phyloP scores from a whole-genome alignment of 176 grass and related monocot genomes.

The Lolium perenne region DNA sequence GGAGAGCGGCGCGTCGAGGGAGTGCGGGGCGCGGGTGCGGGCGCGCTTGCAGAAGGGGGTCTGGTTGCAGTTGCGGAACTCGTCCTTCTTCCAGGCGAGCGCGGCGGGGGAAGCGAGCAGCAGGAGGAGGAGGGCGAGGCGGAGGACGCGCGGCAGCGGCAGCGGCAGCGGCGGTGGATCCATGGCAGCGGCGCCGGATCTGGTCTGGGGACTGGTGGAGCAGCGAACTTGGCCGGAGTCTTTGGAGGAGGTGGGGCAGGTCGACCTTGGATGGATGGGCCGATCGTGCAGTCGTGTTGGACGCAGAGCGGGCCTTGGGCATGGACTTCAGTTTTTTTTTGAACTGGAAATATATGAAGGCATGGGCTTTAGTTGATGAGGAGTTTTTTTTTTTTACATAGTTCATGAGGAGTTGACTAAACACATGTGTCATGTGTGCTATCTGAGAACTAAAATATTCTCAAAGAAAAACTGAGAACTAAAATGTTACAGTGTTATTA shows the following conservation, averaged over 20 bases:
- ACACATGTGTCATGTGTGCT: no score
- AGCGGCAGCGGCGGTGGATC: conserved; percentile 44
- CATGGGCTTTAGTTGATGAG: no score
- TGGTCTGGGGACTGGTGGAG: conserved; percentile 27
- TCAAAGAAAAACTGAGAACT: no score
- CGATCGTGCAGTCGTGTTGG: no score
- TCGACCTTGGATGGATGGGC: no score
- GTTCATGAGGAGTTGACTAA: no score
- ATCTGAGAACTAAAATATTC: no score
- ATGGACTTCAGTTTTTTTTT: no score
- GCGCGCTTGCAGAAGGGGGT: conserved; percentile 96
- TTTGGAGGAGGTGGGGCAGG: neutral
- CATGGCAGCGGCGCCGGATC: conserved; percentile 52
- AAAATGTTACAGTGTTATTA: no score
- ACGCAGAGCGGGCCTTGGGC: no score
- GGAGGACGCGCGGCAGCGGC: conserved; percentile 35
- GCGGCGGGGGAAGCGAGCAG: conserved; percentile 40
- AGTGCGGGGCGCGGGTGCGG: conserved; percentile 67
- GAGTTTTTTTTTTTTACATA: no score
- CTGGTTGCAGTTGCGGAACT: conserved; percentile 91
- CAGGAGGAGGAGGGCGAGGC: conserved; percentile 34
- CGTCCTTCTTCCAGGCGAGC: conserved; percentile 91
- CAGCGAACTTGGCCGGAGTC: conserved; percentile 34
- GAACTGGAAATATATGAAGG: no score
- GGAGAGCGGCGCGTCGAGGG: conserved; percentile 74